Conservation (phyloP, 23 red algal genomes). For the Gracilariopsis chorda region DNA sequence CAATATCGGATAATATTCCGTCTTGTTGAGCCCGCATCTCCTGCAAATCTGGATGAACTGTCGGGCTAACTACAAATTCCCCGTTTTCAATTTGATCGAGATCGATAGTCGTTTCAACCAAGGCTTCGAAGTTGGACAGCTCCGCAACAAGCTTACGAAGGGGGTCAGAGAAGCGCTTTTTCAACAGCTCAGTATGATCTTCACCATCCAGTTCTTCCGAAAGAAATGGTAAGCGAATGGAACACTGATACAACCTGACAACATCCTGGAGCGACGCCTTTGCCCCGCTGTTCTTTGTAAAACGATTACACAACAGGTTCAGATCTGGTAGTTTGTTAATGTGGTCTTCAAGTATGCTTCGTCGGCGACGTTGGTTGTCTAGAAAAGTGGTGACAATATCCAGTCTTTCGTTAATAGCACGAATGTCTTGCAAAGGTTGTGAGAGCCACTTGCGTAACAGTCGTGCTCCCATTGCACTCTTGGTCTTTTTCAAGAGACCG, state of each 20-base stretch:
- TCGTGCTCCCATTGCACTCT: constrained; percentile 82
- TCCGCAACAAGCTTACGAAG: constrained; percentile 54
- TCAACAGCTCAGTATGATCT: neutral
- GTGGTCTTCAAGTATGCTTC: constrained; percentile 65
- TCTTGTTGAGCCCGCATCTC: constrained; percentile 71
- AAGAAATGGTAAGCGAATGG: constrained; percentile 81
- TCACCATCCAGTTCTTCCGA: constrained; percentile 37
- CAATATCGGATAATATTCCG: constrained; percentile 48
- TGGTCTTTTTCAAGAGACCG: constrained; percentile 73
- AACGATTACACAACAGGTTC: constrained; percentile 46
- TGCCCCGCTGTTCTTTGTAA: constrained; percentile 48
- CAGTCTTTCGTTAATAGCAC: constrained; percentile 70
- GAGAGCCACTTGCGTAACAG: constrained; percentile 74
- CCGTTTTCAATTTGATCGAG: constrained; percentile 85
- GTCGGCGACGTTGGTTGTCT: constrained; percentile 16
- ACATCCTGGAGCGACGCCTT: constrained; percentile 78
- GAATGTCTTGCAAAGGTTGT: constrained; percentile 68
- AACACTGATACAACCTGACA: constrained; percentile 89
- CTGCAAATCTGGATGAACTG: constrained; percentile 55
- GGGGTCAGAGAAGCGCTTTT: constrained; percentile 35
- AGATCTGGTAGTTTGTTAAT: constrained; percentile 83
- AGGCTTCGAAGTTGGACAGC: constrained; percentile 74
- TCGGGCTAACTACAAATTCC: constrained; percentile 90
- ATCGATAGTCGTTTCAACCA: constrained; percentile 91
- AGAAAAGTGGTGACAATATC: constrained; percentile 72